Percentiles rank a stretch among this genome's conserved stretches.
Evolutionary conservation across 2,329 filamentous ascomycete species (phyloP).

Genomic region (Penicillium sp.): DNA sequence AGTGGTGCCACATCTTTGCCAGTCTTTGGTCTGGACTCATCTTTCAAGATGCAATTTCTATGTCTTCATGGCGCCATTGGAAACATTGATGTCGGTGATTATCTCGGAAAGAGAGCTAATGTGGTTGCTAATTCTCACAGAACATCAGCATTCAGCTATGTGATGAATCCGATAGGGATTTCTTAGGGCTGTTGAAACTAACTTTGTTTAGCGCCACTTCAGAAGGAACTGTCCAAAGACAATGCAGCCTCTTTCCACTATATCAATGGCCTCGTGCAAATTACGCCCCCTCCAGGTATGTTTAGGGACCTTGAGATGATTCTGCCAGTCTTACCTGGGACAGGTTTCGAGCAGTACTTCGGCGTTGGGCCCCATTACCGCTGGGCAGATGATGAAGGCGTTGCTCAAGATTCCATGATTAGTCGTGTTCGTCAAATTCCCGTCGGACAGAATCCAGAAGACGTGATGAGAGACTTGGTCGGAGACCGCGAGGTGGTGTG

Average conservation of each 20-base stretch:
- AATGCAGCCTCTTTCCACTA: constrained; percentile 20
- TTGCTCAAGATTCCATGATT: constrained; percentile 21
- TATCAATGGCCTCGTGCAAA: constrained; percentile 17
- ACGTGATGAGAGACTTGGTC: constrained; percentile 15
- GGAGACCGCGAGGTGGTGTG: constrained; percentile 16
- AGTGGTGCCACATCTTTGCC: neutral
- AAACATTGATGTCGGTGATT: constrained; percentile 22
- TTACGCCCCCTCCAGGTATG: constrained; percentile 17
- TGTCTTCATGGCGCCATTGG: constrained; percentile 29
- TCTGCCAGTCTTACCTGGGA: neutral
- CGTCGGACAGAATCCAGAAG: constrained; percentile 17
- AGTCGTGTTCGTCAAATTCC: constrained; percentile 20
- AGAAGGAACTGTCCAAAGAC: constrained; percentile 16
- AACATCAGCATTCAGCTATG: constrained; percentile 20
- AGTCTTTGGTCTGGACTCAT: neutral
- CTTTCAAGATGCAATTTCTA: constrained; percentile 22
- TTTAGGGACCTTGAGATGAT: no score
- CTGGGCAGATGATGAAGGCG: constrained; percentile 21
- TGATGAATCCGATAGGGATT: neutral
- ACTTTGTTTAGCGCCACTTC: constrained; percentile 12
- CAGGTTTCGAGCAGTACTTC: constrained; percentile 21
- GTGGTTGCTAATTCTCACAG: constrained; percentile 5
- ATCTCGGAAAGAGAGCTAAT: neutral
- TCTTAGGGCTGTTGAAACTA: neutral
- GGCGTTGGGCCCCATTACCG: constrained; percentile 19